Base-by-base conservation (phyloP, 768 basidiomycete species). In the Cystofilobasidium macerans region DNA sequence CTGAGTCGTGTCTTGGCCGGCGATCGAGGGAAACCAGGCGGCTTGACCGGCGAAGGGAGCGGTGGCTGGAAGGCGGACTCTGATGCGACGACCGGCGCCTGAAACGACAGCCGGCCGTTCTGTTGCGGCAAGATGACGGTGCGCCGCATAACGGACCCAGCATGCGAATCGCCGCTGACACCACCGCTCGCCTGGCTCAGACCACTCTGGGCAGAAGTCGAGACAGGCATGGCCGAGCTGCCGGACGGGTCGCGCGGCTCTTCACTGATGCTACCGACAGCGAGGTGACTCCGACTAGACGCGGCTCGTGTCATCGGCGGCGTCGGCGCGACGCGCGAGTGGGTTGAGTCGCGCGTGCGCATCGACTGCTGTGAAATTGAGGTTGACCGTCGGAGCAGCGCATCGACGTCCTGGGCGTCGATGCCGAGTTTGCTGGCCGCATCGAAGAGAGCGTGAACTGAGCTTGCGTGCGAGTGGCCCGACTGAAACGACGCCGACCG, bases 381-480 rank as follows among this genome's bases (percentile, higher is more conserved):
- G 26, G 43, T 60, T 13, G 36, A 40, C 28, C 64, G 54, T 5
- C 28, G 42, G 2, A 65, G 64, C 9, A 65, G 45, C 28, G 42
- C 42, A 28, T 58, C 33, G 22, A 65, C 64, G 43, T 65, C 64
- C 0, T 57, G 30, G 20, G 64, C 43, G 33, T 65, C 64, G 40
- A 65, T 56, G 16, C 64, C 64, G 57, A 65, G 57, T n/a, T 65
- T 33, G n/a, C 33, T 38, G 22, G 64, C 64, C 4, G 64, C 54
- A 26, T 42, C 35, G 32, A 59, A 33, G 4, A 65, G 57, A 12
- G 64, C 64, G 30, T 56, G 54, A 7, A 65, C 33, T 14, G 64
- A 65, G 51, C 30, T 54, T 7, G 51, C 51, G 51, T 54, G 51
- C 51, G 51, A 54, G 51, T 54, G 51, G 8, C 51, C 51, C 2